Evolutionary conservation across 2,329 filamentous ascomycete genomes (phyloP).

Genomic region (Fusarium clavum): DNA sequence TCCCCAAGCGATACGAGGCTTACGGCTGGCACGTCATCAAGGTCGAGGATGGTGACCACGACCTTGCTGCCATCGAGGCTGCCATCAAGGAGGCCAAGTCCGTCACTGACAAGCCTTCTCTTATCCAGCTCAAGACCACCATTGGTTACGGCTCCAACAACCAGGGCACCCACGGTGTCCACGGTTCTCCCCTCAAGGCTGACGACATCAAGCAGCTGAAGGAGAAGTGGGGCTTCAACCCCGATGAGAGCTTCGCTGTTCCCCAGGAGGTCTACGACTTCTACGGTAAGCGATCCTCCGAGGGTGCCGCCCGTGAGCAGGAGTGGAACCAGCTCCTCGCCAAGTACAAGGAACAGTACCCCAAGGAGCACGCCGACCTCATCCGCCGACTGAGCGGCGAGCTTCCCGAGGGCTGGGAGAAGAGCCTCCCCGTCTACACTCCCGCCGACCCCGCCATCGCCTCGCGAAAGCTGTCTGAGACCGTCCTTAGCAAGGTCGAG

Average conservation of each 20-base stretch:
- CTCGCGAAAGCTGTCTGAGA: constrained; percentile 96
- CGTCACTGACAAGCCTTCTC: constrained; percentile 94
- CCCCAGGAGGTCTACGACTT: constrained; percentile 94
- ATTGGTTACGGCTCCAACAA: constrained; percentile 96
- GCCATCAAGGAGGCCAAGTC: constrained; percentile 87
- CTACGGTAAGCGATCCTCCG: constrained; percentile 85
- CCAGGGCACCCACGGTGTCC: constrained; percentile 93
- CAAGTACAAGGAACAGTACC: constrained; percentile 85
- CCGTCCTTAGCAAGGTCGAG: constrained; percentile 89
- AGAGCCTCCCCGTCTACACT: constrained; percentile 90
- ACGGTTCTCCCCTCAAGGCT: constrained; percentile 94
- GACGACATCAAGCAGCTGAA: constrained; percentile 96
- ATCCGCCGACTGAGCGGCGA: constrained; percentile 81
- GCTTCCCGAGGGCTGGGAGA: constrained; percentile 97
- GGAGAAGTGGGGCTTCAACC: constrained; percentile 95
- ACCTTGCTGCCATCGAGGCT: constrained; percentile 87
- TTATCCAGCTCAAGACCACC: constrained; percentile 97
- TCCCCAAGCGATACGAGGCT: constrained; percentile 91
- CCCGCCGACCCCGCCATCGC: constrained; percentile 85
- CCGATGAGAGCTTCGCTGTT: constrained; percentile 90
- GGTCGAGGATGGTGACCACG: constrained; percentile 88
- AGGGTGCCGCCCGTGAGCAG: constrained; percentile 89
- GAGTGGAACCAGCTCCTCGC: constrained; percentile 95
- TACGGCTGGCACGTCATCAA: constrained; percentile 95
- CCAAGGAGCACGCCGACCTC: constrained; percentile 83